phyloP scores from a whole-genome alignment of 495 filamentous ascomycete species.

The Neurospora cerealis region DNA sequence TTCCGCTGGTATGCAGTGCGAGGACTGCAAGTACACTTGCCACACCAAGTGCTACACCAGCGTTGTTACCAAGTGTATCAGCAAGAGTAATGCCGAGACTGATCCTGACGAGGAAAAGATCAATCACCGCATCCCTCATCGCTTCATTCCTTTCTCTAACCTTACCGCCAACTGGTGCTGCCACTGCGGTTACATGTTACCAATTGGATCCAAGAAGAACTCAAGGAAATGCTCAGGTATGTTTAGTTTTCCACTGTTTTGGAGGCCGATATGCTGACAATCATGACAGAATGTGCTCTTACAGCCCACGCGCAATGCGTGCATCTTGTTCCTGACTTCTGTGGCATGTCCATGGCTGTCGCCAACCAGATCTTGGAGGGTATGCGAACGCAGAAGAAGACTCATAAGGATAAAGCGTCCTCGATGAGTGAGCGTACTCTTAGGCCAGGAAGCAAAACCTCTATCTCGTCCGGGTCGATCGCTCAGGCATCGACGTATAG shows the following conservation, averaged over 20 bases:
- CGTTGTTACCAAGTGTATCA: conserved; percentile 99
- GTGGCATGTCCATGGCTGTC: conserved; percentile 96
- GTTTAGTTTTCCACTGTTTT: conserved; percentile 18
- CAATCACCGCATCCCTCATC: conserved; percentile 97
- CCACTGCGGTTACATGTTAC: conserved; percentile 96
- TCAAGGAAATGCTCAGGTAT: conserved; percentile 83
- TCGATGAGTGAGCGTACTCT: conserved; percentile 57
- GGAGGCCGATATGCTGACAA: conserved; percentile 10
- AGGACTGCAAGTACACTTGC: conserved; percentile 99
- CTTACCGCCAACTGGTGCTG: conserved; percentile 99
- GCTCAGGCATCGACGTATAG: conserved; percentile 14
- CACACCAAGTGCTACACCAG: conserved; percentile 93
- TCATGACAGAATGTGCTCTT: conserved; percentile 71
- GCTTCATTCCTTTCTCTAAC: conserved; percentile 89
- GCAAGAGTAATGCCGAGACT: conserved; percentile 94
- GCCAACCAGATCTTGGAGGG: conserved; percentile 84
- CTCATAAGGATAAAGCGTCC: conserved; percentile 37
- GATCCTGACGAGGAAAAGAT: conserved; percentile 99
- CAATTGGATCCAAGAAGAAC: conserved; percentile 81
- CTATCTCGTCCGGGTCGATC: conserved; percentile 19
- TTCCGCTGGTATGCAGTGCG: conserved; percentile 96
- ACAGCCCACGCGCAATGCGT: conserved; percentile 86
- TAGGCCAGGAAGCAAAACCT: conserved; percentile 40
- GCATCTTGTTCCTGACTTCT: conserved; percentile 97
- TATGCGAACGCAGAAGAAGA: conserved; percentile 49